These are phyloP conservation scores for Auricularia sp. DNA, from an alignment of 768 basidiomycete genomes.

Conservation along the genomic window DNA sequence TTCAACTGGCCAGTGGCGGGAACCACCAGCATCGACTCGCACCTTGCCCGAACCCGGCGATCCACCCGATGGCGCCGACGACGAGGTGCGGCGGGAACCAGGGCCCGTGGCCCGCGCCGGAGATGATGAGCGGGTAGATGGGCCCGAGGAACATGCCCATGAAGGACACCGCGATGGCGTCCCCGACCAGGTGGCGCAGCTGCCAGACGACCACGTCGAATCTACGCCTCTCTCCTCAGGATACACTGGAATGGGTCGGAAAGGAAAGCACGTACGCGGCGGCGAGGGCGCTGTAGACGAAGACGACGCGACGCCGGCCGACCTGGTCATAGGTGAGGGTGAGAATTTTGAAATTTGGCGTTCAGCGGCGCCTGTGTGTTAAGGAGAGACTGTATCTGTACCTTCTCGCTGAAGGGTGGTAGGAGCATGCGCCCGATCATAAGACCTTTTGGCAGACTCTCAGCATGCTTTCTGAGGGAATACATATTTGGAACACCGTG, in stretches of 20 bases:
- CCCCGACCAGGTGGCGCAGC: constrained; percentile 21
- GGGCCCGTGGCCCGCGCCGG: background rate
- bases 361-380: no score
- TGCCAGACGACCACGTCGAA: constrained; percentile 29
- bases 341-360: no score
- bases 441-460: background rate
- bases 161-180: constrained; percentile 26
- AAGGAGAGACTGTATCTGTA: background rate
- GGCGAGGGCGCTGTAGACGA: constrained; percentile 9
- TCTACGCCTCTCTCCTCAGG: background rate
- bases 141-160: constrained; percentile 30
- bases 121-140: constrained; percentile 21
- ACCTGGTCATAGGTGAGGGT: background rate
- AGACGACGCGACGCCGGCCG: constrained; percentile 11
- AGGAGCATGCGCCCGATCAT: constrained; percentile 9
- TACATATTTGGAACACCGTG: no score
- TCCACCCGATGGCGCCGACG: constrained; percentile 36
- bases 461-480: background rate
- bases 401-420: constrained; percentile 3
- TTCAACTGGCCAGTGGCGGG: constrained; percentile 20
- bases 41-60: constrained; percentile 40
- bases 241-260: no score
- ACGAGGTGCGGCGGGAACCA: constrained; percentile 2
- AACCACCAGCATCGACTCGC: constrained; percentile 69
- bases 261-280: constrained; percentile 11